Conservation (phyloP, 164 flowering plant genomes). For the Buxus sempervirens region DNA sequence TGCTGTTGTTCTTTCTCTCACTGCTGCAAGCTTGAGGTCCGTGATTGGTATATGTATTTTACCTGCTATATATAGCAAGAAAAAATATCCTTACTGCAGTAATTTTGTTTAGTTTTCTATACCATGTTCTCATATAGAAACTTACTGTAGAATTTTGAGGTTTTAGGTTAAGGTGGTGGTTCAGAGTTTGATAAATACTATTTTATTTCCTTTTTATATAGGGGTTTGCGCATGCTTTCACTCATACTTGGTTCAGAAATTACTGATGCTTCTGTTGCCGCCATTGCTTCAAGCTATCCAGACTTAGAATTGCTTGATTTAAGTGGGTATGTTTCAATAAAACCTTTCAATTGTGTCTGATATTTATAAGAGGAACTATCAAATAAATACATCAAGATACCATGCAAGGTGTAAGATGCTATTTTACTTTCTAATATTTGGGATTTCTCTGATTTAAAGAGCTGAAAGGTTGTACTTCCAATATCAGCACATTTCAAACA, state of each 20-base stretch:
- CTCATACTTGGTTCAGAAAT: conserved; percentile 88
- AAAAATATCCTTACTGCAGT: background rate
- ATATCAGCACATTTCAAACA: too few species aligned
- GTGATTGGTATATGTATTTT: conserved; percentile 8
- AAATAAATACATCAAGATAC: too few species aligned
- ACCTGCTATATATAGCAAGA: too few species aligned
- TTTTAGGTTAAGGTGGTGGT: background rate
- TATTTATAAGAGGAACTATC: background rate
- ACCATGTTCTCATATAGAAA: background rate
- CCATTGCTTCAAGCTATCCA: conserved; percentile 79
- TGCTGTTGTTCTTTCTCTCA: conserved; percentile 75
- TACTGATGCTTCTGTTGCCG: conserved; percentile 97
- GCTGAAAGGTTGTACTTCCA: too few species aligned
- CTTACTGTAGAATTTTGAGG: background rate
- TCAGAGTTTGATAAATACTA: too few species aligned
- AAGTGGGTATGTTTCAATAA: conserved; percentile 69
- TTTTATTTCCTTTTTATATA: conserved; percentile 17
- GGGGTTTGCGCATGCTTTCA: conserved; percentile 91
- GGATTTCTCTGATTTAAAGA: too few species aligned
- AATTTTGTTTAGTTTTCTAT: background rate
- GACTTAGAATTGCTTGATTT: conserved; percentile 83
- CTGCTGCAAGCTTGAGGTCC: conserved; percentile 84
- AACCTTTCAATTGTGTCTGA: background rate
- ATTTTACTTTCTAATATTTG: too few species aligned
- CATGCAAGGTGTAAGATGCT: too few species aligned